Percentiles rank a stretch among this genome's conserved stretches.
Evolutionary conservation across 139 green algal species (phyloP).

Genomic region (Chlorella sp.): DNA sequence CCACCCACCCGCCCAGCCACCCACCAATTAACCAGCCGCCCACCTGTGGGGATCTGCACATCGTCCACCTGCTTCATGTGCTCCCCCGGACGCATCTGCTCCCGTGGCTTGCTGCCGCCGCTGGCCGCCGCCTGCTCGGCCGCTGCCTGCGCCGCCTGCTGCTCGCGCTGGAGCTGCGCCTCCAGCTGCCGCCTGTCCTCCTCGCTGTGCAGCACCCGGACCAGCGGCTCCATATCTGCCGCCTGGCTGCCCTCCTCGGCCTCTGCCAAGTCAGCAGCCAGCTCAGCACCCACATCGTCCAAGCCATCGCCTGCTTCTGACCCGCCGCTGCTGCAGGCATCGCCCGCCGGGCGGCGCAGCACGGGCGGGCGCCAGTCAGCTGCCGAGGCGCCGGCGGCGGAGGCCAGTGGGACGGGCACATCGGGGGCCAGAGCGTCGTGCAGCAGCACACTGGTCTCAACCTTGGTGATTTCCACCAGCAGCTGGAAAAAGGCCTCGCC

Average conservation of each 20-base stretch:
- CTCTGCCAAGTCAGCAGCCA: constrained; percentile 19
- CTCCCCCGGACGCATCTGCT: constrained; percentile 8
- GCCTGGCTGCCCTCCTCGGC: neutral
- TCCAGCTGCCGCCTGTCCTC: constrained; percentile 14
- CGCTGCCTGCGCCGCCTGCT: neutral
- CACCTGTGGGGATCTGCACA: neutral
- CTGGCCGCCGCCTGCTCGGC: neutral
- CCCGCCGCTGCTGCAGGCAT: neutral
- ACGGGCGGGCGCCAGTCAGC: constrained; percentile 8
- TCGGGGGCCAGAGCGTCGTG: constrained; percentile 55
- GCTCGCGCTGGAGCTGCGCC: constrained; percentile 22
- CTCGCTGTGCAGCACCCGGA: constrained; percentile 26
- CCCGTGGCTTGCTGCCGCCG: no score
- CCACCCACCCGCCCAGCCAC: no score
- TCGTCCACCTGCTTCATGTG: constrained; percentile 2
- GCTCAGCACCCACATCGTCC: constrained; percentile 1
- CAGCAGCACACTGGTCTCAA: constrained; percentile 65
- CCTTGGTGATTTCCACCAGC: constrained; percentile 52
- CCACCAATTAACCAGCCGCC: no score
- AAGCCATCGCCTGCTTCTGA: neutral
- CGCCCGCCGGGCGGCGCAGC: constrained; percentile 5
- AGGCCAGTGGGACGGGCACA: constrained; percentile 21
- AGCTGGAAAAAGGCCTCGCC: constrained; percentile 56
- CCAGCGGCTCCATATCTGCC: constrained; percentile 15
- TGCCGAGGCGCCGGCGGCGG: neutral